Evolutionary conservation across 1,284 basidiomycete species (phyloP).

Genomic region (Ustilago nuda): DNA sequence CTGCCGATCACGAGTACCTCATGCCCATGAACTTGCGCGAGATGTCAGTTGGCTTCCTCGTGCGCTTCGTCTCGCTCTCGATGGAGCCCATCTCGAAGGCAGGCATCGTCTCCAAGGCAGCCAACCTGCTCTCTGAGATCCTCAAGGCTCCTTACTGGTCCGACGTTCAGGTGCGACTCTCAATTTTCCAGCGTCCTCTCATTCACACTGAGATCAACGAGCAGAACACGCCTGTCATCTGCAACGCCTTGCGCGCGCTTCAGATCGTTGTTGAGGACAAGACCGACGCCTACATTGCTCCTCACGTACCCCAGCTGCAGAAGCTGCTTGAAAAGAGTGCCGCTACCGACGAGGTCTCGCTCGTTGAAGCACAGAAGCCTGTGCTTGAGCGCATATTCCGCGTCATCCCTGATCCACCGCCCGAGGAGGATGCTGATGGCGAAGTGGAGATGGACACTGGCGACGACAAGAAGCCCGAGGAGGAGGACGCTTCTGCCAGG

Average conservation of each 20-base stretch:
- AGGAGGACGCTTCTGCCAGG: conserved; percentile 64
- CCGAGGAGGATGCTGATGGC: conserved; percentile 56
- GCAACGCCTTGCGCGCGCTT: conserved; percentile 88
- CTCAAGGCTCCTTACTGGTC: conserved; percentile 86
- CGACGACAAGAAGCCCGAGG: conserved; percentile 79
- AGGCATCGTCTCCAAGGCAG: conserved; percentile 80
- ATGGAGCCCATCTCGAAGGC: conserved; percentile 78
- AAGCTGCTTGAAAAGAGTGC: conserved; percentile 77
- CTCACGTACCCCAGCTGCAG: conserved; percentile 83
- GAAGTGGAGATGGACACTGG: conserved; percentile 71
- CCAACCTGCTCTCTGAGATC: conserved; percentile 83
- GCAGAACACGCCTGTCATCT: conserved; percentile 76
- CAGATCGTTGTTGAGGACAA: conserved; percentile 87
- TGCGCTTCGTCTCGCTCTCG: conserved; percentile 82
- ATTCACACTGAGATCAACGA: conserved; percentile 76
- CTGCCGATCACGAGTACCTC: conserved; percentile 57
- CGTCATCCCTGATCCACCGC: conserved; percentile 76
- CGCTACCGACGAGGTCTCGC: conserved; percentile 46
- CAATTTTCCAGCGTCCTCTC: conserved; percentile 71
- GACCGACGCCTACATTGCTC: conserved; percentile 82
- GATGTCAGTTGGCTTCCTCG: conserved; percentile 88
- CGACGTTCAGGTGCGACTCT: conserved; percentile 92
- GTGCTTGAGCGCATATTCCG: conserved; percentile 87
- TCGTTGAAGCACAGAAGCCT: conserved; percentile 60
- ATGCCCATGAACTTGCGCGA: conserved; percentile 65